These are phyloP conservation scores for Diaporthe citri DNA, from an alignment of 2,329 filamentous ascomycete genomes.

Conservation along the genomic window DNA sequence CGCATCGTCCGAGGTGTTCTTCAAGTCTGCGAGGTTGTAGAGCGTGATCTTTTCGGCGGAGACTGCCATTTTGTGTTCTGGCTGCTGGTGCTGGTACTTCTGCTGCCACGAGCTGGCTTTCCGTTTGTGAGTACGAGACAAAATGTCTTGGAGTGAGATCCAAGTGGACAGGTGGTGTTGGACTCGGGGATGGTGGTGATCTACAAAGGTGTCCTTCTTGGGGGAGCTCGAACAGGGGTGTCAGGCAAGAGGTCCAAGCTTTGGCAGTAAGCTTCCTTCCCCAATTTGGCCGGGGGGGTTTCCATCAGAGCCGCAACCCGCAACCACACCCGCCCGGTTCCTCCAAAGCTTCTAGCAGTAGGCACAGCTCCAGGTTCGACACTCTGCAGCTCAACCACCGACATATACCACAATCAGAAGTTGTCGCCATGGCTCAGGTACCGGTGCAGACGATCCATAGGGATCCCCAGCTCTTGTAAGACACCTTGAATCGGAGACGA, in stretches of 20 bases:
- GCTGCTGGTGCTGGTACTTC: background rate
- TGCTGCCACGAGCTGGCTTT: background rate
- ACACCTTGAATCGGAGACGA: slow-evolving; percentile 39
- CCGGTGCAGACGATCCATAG: slow-evolving; percentile 95
- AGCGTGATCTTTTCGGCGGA: slow-evolving; percentile 72
- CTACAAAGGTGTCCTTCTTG: slow-evolving; percentile 34
- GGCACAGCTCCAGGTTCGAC: slow-evolving; percentile 13
- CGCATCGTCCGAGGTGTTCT: slow-evolving; percentile 96
- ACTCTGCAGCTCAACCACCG: slow-evolving; percentile 11
- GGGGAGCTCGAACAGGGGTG: slow-evolving; percentile 18
- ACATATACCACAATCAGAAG: slow-evolving; percentile 7
- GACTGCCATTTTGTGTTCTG: slow-evolving; percentile 52
- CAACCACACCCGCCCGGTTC: slow-evolving; percentile 9
- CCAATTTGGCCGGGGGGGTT: slow-evolving; percentile 16
- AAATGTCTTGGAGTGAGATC: background rate
- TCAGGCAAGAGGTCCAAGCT: slow-evolving; percentile 5
- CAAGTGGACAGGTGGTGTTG: slow-evolving; percentile 12
- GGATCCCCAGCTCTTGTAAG: slow-evolving; percentile 98
- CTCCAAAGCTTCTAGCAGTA: background rate
- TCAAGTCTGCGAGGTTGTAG: slow-evolving; percentile 87
- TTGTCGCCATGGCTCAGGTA: slow-evolving; percentile 79
- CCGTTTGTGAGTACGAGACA: background rate
- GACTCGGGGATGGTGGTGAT: slow-evolving; percentile 16
- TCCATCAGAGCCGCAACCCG: slow-evolving; percentile 5
- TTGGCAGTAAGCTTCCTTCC: slow-evolving; percentile 9